These are phyloP conservation scores for Aspergillus homomorphus DNA, from an alignment of 495 filamentous ascomycete genomes.

Conservation along the genomic window DNA sequence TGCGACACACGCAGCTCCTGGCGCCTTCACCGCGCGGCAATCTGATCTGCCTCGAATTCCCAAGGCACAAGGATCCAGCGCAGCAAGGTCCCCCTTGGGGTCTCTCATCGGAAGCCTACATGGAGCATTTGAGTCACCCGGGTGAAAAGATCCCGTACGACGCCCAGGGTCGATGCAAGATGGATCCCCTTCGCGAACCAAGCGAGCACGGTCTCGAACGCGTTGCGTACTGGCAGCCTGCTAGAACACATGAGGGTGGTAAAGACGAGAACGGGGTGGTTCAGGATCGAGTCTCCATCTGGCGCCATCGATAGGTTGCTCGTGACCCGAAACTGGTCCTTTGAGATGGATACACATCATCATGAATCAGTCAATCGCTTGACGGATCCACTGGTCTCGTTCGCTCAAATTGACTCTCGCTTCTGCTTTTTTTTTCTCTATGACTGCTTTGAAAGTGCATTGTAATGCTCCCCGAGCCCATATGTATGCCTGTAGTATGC, in stretches of 20 bases:
- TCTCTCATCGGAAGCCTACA: constrained; percentile 27
- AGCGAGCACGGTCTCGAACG: constrained; percentile 35
- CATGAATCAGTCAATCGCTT: constrained; percentile 4
- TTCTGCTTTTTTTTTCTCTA: constrained; percentile 8
- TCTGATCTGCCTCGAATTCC: constrained; percentile 57
- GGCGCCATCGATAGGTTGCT: constrained; percentile 28
- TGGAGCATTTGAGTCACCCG: constrained; percentile 45
- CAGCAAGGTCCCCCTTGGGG: constrained; percentile 12
- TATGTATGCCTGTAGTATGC: constrained; percentile 93
- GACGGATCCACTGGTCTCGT: constrained; percentile 3
- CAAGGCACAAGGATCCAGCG: constrained; percentile 12
- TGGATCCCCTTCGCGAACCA: constrained; percentile 4
- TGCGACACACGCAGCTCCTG: constrained; percentile 56
- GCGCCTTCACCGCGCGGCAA: constrained; percentile 41
- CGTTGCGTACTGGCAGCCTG: constrained; percentile 58
- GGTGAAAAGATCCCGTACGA: constrained; percentile 42
- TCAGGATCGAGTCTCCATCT: constrained; percentile 38
- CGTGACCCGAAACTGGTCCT: neutral
- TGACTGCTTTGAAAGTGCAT: constrained; percentile 58
- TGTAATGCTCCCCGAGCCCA: constrained; percentile 95
- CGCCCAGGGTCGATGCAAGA: constrained; percentile 28
- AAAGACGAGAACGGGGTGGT: constrained; percentile 35
- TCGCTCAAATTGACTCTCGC: neutral
- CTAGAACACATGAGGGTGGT: constrained; percentile 56
- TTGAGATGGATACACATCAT: neutral